These are phyloP conservation scores for Gaeumannomyces sp. DNA, from an alignment of 2,329 filamentous ascomycete species.

Conservation along the genomic window DNA sequence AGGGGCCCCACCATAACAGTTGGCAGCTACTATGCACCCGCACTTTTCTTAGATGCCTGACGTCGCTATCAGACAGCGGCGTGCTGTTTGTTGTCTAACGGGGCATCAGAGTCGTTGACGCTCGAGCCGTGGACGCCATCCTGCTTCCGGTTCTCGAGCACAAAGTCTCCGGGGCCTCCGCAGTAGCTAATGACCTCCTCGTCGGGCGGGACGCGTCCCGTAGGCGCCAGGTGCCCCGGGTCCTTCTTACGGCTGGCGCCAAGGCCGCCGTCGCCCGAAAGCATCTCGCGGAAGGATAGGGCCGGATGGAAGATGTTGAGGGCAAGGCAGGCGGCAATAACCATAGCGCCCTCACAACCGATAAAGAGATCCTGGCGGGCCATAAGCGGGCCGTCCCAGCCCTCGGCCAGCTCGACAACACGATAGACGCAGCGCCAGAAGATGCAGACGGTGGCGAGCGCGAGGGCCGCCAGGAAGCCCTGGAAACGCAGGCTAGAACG, in stretches of 20 bases:
- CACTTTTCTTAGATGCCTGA: no score
- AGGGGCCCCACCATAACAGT: no score
- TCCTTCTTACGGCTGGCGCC: conserved; percentile 11
- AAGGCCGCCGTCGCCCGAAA: conserved; percentile 17
- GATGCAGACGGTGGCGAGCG: conserved; percentile 54
- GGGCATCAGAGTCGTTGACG: no score
- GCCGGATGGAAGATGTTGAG: conserved; percentile 41
- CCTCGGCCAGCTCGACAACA: conserved; percentile 58
- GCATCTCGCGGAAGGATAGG: conserved; percentile 21
- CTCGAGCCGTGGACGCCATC: no score
- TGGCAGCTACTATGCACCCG: no score
- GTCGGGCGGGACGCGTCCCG: no score
- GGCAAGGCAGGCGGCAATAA: conserved; percentile 37
- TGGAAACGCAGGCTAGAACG: conserved; percentile 40
- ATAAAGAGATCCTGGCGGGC: conserved; percentile 48
- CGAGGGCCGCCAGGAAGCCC: conserved; percentile 48
- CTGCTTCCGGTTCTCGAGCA: no score
- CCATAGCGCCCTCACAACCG: conserved; percentile 50
- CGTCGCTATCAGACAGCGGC: no score
- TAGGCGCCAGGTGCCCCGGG: neutral
- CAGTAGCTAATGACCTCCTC: no score
- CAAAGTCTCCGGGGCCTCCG: no score
- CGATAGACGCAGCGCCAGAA: conserved; percentile 60
- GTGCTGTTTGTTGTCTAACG: no score
- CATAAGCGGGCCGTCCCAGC: conserved; percentile 56